Conservation (phyloP, 169 alveolate species). For the Cyclospora cayetanensis region DNA sequence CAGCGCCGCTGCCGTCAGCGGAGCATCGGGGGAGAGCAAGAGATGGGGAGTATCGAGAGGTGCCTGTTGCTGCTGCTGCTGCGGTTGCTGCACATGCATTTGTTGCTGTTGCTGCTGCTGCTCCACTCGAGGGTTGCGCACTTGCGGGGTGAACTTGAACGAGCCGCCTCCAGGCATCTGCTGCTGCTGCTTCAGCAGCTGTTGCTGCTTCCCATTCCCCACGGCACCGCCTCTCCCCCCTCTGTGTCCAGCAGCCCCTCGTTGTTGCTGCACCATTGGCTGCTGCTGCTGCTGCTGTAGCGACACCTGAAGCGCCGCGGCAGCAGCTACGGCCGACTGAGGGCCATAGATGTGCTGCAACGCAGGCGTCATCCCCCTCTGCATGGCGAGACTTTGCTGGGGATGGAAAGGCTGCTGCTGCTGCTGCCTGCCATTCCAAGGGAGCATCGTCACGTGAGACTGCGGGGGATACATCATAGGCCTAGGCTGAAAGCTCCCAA, state of each 20-base stretch:
- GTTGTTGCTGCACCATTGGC: constrained; percentile 15
- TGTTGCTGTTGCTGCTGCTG: constrained; percentile 66
- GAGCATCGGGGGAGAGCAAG: constrained; percentile 59
- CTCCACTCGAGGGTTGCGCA: constrained; percentile 70
- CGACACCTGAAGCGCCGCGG: constrained; percentile 50
- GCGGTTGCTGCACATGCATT: constrained; percentile 31
- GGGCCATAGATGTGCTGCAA: constrained; percentile 69
- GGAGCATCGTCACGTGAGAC: constrained; percentile 67
- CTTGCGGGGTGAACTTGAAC: constrained; percentile 74
- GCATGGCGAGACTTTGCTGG: constrained; percentile 46
- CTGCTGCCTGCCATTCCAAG: constrained; percentile 70
- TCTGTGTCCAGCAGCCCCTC: constrained; percentile 42
- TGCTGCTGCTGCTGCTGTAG: constrained; percentile 57
- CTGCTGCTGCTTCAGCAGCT: constrained; percentile 68
- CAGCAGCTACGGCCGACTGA: constrained; percentile 64
- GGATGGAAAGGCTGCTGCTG: constrained; percentile 57
- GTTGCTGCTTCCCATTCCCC: constrained; percentile 46
- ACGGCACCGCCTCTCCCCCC: constrained; percentile 41
- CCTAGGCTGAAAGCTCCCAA: constrained; percentile 10
- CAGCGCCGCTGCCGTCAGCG: constrained; percentile 69
- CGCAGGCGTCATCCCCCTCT: constrained; percentile 38
- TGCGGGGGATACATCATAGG: constrained; percentile 70
- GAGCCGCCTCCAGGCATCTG: constrained; percentile 66
- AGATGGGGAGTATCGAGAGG: constrained; percentile 32
- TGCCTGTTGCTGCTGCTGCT: constrained; percentile 48